Base-by-base conservation (phyloP, 257 asterid genomes). In the Cruciata laevipes region DNA sequence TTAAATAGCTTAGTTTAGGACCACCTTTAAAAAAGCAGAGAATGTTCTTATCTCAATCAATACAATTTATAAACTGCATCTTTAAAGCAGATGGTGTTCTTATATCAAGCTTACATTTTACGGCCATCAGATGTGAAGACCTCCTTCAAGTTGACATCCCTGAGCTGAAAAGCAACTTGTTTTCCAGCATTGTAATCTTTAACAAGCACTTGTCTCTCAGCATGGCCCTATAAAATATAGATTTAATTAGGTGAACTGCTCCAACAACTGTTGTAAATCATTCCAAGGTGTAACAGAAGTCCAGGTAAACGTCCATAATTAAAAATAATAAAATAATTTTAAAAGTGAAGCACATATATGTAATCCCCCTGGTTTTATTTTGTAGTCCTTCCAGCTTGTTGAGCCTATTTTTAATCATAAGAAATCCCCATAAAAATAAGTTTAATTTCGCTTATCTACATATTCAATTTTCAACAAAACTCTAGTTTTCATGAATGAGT, bases 131-230 rank as follows among this genome's bases (percentile, higher is more conserved):
- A 71, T 30, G 96, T 86, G 79, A 81, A 90, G 66, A 87, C 97
- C 82, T 88, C 97, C 81, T 84, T 93, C 72, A 90, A 85, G 75
- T 93, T 88, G 72, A 85, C 71, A 72, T 86, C 73, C 69, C 84
- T 83, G 73, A 77, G 89, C 56, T 86, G 86, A 81, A 93, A 93
- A 71, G 96, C 90, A 72, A 88, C 92, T 24, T 64, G 68, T 75
- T 66, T 88, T 63, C 97, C 97, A 71, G 76, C 74, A 73, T 78
- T 87, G 77, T 88, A 90, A 80, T 93, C 88, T 74, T 78, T 81
- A 63, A 90, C 99, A 32, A 93, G 99, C 74, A 93, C 99, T 88
- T 78, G 96, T 80, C 96, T 88, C 84, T 90, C 97, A 73, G 91
- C 90, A 79, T 58, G 57, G 37, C 83, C 95, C 98, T 92, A 76